A percentile compares a stretch with the other conserved stretches of the same genome.
Evolutionary conservation across 2,329 filamentous ascomycete species (phyloP).

Genomic region (Laburnicola sp.): DNA sequence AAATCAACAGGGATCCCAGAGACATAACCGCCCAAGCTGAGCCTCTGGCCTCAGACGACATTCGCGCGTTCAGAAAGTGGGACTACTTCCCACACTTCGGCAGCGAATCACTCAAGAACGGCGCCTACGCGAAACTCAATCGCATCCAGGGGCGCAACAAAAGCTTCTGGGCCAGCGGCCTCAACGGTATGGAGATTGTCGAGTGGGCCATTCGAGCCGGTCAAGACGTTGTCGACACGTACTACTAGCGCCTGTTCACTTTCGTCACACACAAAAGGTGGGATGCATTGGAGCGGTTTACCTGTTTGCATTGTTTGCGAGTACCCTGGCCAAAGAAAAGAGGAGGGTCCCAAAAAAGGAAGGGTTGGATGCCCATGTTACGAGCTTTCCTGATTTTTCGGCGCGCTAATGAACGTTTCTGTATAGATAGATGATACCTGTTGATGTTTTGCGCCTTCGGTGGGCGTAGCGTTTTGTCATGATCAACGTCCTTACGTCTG

Average conservation of each 20-base stretch:
- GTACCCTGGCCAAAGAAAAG: constrained; percentile 3
- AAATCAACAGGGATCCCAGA: constrained; percentile 44
- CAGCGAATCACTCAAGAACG: constrained; percentile 27
- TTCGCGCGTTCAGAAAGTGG: constrained; percentile 44
- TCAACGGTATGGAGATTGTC: constrained; percentile 45
- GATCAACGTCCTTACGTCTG: constrained; percentile 21
- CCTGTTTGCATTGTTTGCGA: neutral
- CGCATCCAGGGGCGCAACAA: constrained; percentile 43
- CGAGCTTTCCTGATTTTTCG: constrained; percentile 12
- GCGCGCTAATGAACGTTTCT: constrained; percentile 18
- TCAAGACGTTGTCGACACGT: constrained; percentile 40
- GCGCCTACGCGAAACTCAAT: constrained; percentile 38
- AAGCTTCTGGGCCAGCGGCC: constrained; percentile 43
- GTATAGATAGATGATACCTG: constrained; percentile 28
- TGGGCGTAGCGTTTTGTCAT: constrained; percentile 29
- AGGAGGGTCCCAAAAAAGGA: constrained; percentile 3
- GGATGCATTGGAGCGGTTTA: neutral
- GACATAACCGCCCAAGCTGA: constrained; percentile 27
- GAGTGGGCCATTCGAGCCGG: constrained; percentile 43
- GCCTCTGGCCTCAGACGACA: constrained; percentile 26
- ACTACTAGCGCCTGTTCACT: constrained; percentile 27
- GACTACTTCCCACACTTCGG: constrained; percentile 47
- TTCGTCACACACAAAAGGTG: neutral
- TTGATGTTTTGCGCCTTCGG: constrained; percentile 23
- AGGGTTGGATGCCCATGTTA: constrained; percentile 5